These are phyloP conservation scores for Jamesozyma lodderae DNA, from an alignment of 805 yeast species.

Conservation along the genomic window DNA sequence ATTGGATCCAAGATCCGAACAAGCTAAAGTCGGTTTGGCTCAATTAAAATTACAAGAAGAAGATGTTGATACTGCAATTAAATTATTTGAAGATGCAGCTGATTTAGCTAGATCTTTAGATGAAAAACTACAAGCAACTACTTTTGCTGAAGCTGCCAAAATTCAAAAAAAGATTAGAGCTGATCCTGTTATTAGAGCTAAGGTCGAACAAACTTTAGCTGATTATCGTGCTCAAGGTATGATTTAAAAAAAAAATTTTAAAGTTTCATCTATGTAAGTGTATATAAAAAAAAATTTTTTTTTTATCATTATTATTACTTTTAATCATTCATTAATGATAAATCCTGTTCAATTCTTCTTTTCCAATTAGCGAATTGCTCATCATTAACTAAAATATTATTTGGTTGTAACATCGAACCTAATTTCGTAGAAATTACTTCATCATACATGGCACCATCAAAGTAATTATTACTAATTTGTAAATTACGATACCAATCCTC, in stretches of 20 bases:
- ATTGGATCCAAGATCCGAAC: slow-evolving; percentile 80
- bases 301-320: background rate
- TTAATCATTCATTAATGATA: slow-evolving; percentile 10
- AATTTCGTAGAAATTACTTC: slow-evolving; percentile 18
- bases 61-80: slow-evolving; percentile 71
- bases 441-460: slow-evolving; percentile 25
- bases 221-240: slow-evolving; percentile 29
- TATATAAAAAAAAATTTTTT: background rate
- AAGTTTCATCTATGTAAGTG: background rate
- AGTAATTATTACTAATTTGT: slow-evolving; percentile 35
- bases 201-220: slow-evolving; percentile 53
- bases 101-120: slow-evolving; percentile 72
- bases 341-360: slow-evolving; percentile 21
- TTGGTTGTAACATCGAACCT: slow-evolving; percentile 32
- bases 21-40: slow-evolving; percentile 84
- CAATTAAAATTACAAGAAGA: slow-evolving; percentile 82
- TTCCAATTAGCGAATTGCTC: slow-evolving; percentile 31
- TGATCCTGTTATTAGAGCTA: slow-evolving; percentile 56
- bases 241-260: slow-evolving; percentile 8
- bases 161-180: slow-evolving; percentile 71
- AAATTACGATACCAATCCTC: slow-evolving; percentile 56
- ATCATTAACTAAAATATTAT: slow-evolving; percentile 25
- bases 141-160: slow-evolving; percentile 87
- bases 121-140: slow-evolving; percentile 84
- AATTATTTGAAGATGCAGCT: slow-evolving; percentile 74